Evolutionary conservation across 371 early-diverging fungal species (phyloP).

Genomic region (Smittium mucronatum): DNA sequence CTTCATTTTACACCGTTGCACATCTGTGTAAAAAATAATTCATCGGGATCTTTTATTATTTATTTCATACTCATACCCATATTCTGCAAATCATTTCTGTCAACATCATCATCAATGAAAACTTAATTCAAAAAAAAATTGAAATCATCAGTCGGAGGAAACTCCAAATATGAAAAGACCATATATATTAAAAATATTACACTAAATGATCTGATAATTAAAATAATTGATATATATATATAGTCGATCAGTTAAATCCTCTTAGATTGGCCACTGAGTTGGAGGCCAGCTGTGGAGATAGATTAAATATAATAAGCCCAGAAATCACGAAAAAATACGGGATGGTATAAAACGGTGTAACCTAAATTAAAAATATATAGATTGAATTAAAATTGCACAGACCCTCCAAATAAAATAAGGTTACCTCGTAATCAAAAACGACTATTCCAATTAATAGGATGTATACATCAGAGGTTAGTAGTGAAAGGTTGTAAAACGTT

Average conservation of each 20-base stretch:
- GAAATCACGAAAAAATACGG: constrained; percentile 47
- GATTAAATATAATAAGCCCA: constrained; percentile 49
- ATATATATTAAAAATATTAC: no score
- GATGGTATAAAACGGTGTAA: constrained; percentile 44
- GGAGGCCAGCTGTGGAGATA: constrained; percentile 38
- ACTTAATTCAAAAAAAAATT: no score
- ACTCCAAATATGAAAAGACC: no score
- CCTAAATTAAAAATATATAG: constrained; percentile 12
- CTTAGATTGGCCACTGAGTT: background rate
- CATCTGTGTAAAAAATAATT: no score
- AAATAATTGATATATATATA: no score
- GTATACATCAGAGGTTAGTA: constrained; percentile 66
- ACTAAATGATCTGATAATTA: no score
- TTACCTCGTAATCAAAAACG: constrained; percentile 42
- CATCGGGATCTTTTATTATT: no score
- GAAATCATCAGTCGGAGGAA: no score
- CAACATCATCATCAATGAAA: no score
- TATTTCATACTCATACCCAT: no score
- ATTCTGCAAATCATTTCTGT: no score
- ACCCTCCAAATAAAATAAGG: background rate
- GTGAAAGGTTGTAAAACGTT: constrained; percentile 58
- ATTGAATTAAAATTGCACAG: background rate
- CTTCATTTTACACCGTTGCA: no score
- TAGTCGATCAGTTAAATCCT: constrained; percentile 5
- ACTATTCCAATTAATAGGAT: constrained; percentile 52